Percentiles rank a stretch among this genome's conserved stretches.
Evolutionary conservation across 129 eudicot species (phyloP).

Genomic region (Chrysanthemum makinoi): DNA sequence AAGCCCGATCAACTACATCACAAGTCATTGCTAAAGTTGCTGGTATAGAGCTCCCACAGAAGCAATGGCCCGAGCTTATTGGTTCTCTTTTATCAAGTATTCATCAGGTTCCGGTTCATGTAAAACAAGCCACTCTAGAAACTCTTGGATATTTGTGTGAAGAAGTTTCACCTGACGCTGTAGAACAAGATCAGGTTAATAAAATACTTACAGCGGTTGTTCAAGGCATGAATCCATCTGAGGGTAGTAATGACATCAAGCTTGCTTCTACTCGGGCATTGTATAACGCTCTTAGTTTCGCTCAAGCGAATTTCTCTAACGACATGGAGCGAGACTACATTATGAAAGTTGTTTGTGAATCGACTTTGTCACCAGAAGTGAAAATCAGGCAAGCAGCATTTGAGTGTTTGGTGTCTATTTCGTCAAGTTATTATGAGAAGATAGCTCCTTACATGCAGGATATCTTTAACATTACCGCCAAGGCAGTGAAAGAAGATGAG

Average conservation of each 20-base stretch:
- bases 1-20: not conserved
- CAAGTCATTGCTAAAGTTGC: slow-evolving; percentile 3
- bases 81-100: not conserved
- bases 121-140: not conserved
- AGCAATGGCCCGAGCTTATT: slow-evolving; percentile 3
- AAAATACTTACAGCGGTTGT: not conserved
- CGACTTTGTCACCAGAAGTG: slow-evolving; percentile 73
- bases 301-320: not conserved
- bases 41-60: not conserved
- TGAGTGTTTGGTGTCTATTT: slow-evolving; percentile 86
- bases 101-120: not conserved
- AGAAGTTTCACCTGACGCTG: not conserved
- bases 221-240: slow-evolving; percentile 4
- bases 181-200: not conserved
- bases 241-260: not conserved
- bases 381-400: slow-evolving; percentile 93
- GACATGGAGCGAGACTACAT: slow-evolving; percentile 25
- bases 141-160: not conserved
- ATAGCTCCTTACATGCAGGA: slow-evolving; percentile 85
- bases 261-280: not conserved
- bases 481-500: slow-evolving; percentile 89
- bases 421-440: slow-evolving; percentile 81
- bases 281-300: not conserved
- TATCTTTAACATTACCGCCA: slow-evolving; percentile 78
- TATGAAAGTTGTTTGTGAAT: slow-evolving; percentile 97